Conservation (phyloP, 2,329 filamentous ascomycete genomes). For the Diaporthe citriasiana region DNA sequence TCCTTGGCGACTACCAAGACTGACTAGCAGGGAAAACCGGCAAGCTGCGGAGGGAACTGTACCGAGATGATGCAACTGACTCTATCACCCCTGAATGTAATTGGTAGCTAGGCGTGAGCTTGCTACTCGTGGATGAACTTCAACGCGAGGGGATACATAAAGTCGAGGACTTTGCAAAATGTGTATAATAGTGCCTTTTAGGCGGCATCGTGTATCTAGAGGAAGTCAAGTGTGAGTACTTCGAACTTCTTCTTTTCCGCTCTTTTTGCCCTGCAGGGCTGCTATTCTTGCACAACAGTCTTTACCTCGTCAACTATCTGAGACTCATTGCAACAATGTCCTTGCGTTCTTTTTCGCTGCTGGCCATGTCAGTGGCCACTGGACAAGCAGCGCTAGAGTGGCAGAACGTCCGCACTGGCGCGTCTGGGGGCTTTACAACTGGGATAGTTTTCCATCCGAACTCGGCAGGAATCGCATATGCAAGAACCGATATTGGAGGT, state of each 20-base stretch:
- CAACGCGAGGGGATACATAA: background rate
- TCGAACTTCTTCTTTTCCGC: background rate
- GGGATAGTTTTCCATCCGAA: conserved; percentile 69
- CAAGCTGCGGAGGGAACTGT: conserved; percentile 25
- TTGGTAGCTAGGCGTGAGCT: background rate
- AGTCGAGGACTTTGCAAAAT: background rate
- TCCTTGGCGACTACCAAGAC: conserved; percentile 28
- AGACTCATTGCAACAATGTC: background rate
- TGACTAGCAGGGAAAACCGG: conserved; percentile 20
- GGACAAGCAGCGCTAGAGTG: conserved; percentile 47
- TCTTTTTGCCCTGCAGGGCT: background rate
- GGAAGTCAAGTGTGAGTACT: background rate
- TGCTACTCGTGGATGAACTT: background rate
- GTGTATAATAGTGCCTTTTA: too few relatives aligned
- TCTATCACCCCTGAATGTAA: conserved; percentile 24
- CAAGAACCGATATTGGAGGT: conserved; percentile 70
- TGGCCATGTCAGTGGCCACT: conserved; percentile 45
- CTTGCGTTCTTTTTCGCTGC: conserved; percentile 42
- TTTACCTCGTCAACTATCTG: background rate
- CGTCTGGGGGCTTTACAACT: conserved; percentile 69
- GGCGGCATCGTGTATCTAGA: background rate
- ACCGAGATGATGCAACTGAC: conserved; percentile 30
- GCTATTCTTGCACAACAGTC: background rate
- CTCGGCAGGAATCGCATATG: conserved; percentile 65
- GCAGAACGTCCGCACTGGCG: conserved; percentile 59